Evolutionary conservation across 2,329 filamentous ascomycete species (phyloP).

Genomic region (Stromatinia cepivora): DNA sequence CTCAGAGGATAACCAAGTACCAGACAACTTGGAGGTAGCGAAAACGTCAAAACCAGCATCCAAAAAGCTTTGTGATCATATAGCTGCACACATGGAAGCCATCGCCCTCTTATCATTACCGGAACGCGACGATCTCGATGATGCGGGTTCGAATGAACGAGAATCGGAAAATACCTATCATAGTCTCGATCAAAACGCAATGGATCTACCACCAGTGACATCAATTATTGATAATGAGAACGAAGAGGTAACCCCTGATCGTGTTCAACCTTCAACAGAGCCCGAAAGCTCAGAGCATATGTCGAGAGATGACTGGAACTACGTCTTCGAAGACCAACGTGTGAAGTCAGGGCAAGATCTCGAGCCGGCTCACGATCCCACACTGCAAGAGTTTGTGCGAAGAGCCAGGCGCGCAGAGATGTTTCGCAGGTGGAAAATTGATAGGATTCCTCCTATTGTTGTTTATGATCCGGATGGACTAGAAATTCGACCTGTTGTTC

Average conservation of each 20-base stretch:
- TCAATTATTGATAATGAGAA: neutral
- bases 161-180: conserved; percentile 3
- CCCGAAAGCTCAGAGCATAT: neutral
- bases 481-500: neutral
- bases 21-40: neutral
- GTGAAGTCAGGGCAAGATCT: neutral
- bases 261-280: neutral
- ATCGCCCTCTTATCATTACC: conserved; percentile 12
- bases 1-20: neutral
- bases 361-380: neutral
- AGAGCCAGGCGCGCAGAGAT: conserved; percentile 7
- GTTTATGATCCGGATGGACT: neutral
- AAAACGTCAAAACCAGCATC: neutral
- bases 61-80: conserved; percentile 2
- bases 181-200: neutral
- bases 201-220: neutral
- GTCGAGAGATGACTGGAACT: neutral
- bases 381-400: neutral
- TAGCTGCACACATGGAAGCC: conserved; percentile 11
- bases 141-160: conserved; percentile 9
- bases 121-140: conserved; percentile 14
- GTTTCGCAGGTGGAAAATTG: neutral
- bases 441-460: neutral
- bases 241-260: neutral
- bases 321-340: neutral